Evolutionary conservation across 768 basidiomycete species (phyloP).

Genomic region (Russula brevipes): DNA sequence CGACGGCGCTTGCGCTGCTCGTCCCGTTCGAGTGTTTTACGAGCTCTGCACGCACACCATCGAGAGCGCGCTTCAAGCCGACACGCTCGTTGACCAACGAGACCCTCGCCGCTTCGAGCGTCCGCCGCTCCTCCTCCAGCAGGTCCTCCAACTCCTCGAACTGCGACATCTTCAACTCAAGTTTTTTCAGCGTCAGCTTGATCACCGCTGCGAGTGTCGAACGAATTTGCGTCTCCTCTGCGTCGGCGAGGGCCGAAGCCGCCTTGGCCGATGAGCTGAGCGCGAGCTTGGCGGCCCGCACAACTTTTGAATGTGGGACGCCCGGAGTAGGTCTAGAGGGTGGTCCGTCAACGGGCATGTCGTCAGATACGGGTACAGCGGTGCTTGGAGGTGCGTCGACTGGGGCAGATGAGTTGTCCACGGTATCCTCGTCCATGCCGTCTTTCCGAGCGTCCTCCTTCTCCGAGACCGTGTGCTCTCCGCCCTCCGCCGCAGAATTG

Average conservation of each 20-base stretch:
- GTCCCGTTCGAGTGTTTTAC: slow-evolving; percentile 44
- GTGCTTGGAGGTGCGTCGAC: slow-evolving; percentile 24
- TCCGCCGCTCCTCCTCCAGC: slow-evolving; percentile 83
- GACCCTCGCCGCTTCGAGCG: slow-evolving; percentile 77
- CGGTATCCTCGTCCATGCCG: slow-evolving; percentile 27
- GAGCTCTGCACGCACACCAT: slow-evolving; percentile 60
- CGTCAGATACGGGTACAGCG: slow-evolving; percentile 29
- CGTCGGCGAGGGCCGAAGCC: slow-evolving; percentile 70
- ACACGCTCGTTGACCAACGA: slow-evolving; percentile 75
- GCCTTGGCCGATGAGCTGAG: slow-evolving; percentile 86
- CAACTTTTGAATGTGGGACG: slow-evolving; percentile 67
- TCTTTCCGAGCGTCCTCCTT: slow-evolving; percentile 39
- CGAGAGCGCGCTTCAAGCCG: slow-evolving; percentile 64
- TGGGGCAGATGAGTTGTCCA: slow-evolving; percentile 12
- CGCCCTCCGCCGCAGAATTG: slow-evolving; percentile 27
- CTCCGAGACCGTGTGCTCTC: slow-evolving; percentile 31
- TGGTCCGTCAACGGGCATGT: slow-evolving; percentile 46
- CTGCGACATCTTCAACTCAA: slow-evolving; percentile 91
- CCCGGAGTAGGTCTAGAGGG: slow-evolving; percentile 37
- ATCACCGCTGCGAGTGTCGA: slow-evolving; percentile 77
- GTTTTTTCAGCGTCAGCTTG: slow-evolving; percentile 77
- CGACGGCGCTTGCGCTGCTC: slow-evolving; percentile 25
- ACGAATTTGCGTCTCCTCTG: slow-evolving; percentile 79
- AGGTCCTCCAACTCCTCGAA: slow-evolving; percentile 93
- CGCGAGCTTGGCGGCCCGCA: slow-evolving; percentile 79